These are phyloP conservation scores for Marchantia paleacea DNA, from an alignment of 225 moss, liverwort and hornwort genomes.

Conservation along the genomic window DNA sequence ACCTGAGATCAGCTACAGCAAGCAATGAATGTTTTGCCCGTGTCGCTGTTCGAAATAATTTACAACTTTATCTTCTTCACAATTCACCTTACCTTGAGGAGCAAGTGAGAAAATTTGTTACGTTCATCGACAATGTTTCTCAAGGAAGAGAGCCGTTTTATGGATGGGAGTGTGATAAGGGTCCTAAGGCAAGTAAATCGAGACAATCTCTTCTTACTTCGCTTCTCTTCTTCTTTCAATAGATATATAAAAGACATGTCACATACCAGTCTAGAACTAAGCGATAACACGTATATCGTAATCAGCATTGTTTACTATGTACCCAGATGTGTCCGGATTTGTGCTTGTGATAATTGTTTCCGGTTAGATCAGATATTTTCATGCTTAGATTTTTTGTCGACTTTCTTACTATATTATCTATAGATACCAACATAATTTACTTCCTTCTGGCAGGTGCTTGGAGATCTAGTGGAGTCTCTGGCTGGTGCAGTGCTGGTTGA, in stretches of 20 bases:
- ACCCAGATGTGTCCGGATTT: background rate
- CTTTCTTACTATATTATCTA: no score
- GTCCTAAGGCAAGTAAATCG: conserved; percentile 37
- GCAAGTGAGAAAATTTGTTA: conserved; percentile 60
- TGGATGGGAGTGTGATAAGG: conserved; percentile 65
- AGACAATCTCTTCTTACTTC: background rate
- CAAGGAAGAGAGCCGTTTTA: conserved; percentile 54
- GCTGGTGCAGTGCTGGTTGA: conserved; percentile 89
- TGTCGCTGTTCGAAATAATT: conserved; percentile 75
- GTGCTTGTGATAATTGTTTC: no score
- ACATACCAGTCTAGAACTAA: no score
- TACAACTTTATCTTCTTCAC: conserved; percentile 69
- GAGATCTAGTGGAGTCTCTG: conserved; percentile 93
- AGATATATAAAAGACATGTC: no score
- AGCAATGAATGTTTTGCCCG: conserved; percentile 95
- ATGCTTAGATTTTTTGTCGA: no score
- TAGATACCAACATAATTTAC: no score
- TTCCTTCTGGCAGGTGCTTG: conserved; percentile 62
- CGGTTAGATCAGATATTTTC: no score
- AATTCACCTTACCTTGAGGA: conserved; percentile 45
- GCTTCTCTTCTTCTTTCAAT: background rate
- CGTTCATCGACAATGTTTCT: conserved; percentile 44
- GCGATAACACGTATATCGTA: no score
- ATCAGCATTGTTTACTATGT: background rate
- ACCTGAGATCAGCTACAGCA: conserved; percentile 88